Percentiles rank a stretch among this genome's conserved stretches.
These are phyloP conservation scores for Fusarium sp. DNA, from an alignment of 2,329 filamentous ascomycete genomes.

Conservation along the genomic window DNA sequence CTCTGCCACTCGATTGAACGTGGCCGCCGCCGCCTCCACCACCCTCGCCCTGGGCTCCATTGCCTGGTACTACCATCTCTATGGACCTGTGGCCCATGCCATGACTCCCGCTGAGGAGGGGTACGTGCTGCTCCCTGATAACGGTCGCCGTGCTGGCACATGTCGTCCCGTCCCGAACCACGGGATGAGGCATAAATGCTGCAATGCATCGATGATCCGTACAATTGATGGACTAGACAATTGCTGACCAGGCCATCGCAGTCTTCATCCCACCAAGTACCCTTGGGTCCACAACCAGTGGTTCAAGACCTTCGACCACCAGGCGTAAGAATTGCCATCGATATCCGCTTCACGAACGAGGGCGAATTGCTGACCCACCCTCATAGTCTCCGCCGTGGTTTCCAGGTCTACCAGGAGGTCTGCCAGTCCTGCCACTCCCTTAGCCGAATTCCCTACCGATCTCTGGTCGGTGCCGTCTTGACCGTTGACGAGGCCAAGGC, in stretches of 20 bases:
- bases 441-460: conserved; percentile 91
- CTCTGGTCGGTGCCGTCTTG: conserved; percentile 89
- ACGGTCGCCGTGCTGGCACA: conserved; percentile 17
- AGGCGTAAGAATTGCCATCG: conserved; percentile 76
- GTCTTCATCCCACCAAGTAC: conserved; percentile 91
- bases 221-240: conserved; percentile 29
- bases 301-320: conserved; percentile 96
- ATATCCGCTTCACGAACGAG: conserved; percentile 10
- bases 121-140: conserved; percentile 70
- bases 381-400: conserved; percentile 91
- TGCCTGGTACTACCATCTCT: conserved; percentile 98
- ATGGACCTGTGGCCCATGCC: conserved; percentile 87
- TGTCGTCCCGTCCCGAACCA: conserved; percentile 7
- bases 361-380: conserved; percentile 32
- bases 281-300: conserved; percentile 96
- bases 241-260: conserved; percentile 57
- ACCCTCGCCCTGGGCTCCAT: conserved; percentile 88
- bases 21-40: conserved; percentile 88
- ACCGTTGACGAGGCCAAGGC: conserved; percentile 99
- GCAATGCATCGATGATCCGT: conserved; percentile 26
- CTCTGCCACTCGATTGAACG: conserved; percentile 84
- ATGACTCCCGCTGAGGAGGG: conserved; percentile 97
- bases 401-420: conserved; percentile 99
- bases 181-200: conserved; percentile 52
- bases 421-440: conserved; percentile 98